These are phyloP conservation scores for Botrytis galanthina DNA, from an alignment of 2,329 filamentous ascomycete genomes.

Conservation along the genomic window DNA sequence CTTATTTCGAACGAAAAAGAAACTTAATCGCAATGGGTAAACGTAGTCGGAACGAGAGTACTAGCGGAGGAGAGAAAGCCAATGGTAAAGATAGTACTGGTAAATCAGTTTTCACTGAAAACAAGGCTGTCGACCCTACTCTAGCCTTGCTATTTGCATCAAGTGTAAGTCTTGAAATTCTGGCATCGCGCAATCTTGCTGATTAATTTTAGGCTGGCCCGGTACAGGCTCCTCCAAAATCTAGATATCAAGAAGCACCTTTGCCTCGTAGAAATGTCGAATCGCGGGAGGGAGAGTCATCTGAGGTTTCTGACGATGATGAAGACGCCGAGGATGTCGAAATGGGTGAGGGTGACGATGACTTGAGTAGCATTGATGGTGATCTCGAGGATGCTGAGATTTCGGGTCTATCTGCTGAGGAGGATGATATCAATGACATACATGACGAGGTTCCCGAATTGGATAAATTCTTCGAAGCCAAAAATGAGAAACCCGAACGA, in stretches of 20 bases:
- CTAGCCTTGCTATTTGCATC: constrained; percentile 68
- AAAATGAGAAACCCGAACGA: constrained; percentile 42
- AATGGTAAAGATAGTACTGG: constrained; percentile 27
- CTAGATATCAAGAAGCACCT: constrained; percentile 37
- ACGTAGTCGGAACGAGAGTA: constrained; percentile 33
- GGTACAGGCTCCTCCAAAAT: constrained; percentile 39
- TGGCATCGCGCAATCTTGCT: constrained; percentile 1
- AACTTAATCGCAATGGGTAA: constrained; percentile 34
- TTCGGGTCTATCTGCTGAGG: constrained; percentile 34
- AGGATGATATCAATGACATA: constrained; percentile 31
- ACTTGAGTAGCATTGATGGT: constrained; percentile 39
- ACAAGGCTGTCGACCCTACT: constrained; percentile 63
- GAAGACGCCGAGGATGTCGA: constrained; percentile 39
- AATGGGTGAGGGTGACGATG: constrained; percentile 37
- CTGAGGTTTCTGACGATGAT: constrained; percentile 34
- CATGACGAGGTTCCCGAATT: constrained; percentile 32
- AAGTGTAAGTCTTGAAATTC: constrained; percentile 57
- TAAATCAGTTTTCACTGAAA: constrained; percentile 37
- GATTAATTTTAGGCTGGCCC: constrained; percentile 38
- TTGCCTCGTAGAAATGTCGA: constrained; percentile 31
- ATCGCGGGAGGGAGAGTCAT: constrained; percentile 35
- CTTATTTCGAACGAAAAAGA: not conserved
- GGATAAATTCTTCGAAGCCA: constrained; percentile 46
- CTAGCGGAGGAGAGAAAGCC: constrained; percentile 4
- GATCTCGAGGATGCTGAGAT: constrained; percentile 40